Conservation (phyloP, 2,329 filamentous ascomycete species). For the Claviceps digitariae region DNA sequence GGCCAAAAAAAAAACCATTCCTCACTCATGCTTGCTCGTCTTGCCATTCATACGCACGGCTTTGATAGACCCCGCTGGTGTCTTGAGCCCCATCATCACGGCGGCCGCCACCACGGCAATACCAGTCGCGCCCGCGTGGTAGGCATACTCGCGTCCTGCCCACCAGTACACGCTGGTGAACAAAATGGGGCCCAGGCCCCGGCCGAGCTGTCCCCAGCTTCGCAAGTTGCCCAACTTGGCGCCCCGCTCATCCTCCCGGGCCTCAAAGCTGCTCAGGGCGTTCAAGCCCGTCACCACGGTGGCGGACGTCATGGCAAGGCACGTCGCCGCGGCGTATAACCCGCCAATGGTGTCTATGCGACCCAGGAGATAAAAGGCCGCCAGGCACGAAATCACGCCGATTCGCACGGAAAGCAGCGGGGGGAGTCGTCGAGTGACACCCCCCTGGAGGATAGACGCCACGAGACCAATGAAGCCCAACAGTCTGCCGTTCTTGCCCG, state of each 20-base stretch:
- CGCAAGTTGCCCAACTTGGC: constrained; percentile 76
- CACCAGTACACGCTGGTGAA: constrained; percentile 98
- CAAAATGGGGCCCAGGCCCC: constrained; percentile 72
- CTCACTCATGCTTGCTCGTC: constrained; percentile 4
- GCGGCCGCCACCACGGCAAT: constrained; percentile 62
- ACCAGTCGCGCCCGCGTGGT: constrained; percentile 64
- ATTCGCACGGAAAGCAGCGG: constrained; percentile 68
- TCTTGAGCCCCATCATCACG: constrained; percentile 59
- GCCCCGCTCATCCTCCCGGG: constrained; percentile 64
- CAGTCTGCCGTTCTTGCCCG: constrained; percentile 68
- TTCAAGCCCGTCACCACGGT: constrained; percentile 93
- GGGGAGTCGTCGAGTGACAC: constrained; percentile 73
- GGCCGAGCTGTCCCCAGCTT: constrained; percentile 71
- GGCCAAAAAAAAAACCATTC: background rate
- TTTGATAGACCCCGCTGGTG: constrained; percentile 30
- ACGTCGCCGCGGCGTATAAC: constrained; percentile 70
- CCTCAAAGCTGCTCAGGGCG: constrained; percentile 82
- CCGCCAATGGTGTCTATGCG: constrained; percentile 51
- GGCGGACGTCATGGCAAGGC: constrained; percentile 79
- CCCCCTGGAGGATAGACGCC: constrained; percentile 83
- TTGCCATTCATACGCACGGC: background rate
- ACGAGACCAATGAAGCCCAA: constrained; percentile 86
- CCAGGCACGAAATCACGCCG: constrained; percentile 63
- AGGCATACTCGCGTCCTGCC: constrained; percentile 80
- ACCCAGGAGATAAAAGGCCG: constrained; percentile 69